phyloP scores from a whole-genome alignment of 805 yeast genomes.

The Wickerhamiella galacta region DNA sequence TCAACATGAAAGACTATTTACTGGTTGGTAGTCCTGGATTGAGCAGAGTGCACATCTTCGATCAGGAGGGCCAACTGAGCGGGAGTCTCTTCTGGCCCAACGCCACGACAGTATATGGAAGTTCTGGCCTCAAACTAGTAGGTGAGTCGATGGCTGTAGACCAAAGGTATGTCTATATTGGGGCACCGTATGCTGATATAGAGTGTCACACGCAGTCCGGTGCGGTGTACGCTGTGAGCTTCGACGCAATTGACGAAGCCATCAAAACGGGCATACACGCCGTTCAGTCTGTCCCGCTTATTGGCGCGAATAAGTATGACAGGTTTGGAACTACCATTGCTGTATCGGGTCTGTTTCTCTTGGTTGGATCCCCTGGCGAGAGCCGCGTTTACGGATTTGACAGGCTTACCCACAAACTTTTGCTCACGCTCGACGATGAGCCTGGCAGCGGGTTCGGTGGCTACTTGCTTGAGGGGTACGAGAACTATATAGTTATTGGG shows the following conservation, averaged over 20 bases:
- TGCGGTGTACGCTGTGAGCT: slow-evolving; percentile 18
- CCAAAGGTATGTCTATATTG: slow-evolving; percentile 29
- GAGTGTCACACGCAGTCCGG: slow-evolving; percentile 24
- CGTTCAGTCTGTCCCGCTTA: not conserved
- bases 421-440: slow-evolving; percentile 9
- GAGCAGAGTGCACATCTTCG: slow-evolving; percentile 28
- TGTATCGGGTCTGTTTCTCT: slow-evolving; percentile 14
- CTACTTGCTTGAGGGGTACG: slow-evolving; percentile 12
- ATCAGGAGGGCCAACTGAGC: slow-evolving; percentile 13
- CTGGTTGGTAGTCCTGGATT: slow-evolving; percentile 37
- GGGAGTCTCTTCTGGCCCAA: slow-evolving; percentile 18
- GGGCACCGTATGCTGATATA: slow-evolving; percentile 28
- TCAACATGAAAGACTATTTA: slow-evolving; percentile 23
- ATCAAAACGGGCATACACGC: not conserved
- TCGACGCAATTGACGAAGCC: not conserved
- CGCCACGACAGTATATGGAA: slow-evolving; percentile 23
- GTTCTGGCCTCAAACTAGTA: slow-evolving; percentile 28
- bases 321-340: slow-evolving; percentile 28
- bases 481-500: slow-evolving; percentile 20
- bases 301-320: slow-evolving; percentile 21
- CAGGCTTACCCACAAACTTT: slow-evolving; percentile 10
- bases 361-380: slow-evolving; percentile 26
- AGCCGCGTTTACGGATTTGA: slow-evolving; percentile 26
- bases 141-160: slow-evolving; percentile 23
- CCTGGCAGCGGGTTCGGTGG: slow-evolving; percentile 18